Percentiles rank a stretch among this genome's conserved stretches.
phyloP scores from a whole-genome alignment of 495 filamentous ascomycete genomes.

The Trichoderma virens region DNA sequence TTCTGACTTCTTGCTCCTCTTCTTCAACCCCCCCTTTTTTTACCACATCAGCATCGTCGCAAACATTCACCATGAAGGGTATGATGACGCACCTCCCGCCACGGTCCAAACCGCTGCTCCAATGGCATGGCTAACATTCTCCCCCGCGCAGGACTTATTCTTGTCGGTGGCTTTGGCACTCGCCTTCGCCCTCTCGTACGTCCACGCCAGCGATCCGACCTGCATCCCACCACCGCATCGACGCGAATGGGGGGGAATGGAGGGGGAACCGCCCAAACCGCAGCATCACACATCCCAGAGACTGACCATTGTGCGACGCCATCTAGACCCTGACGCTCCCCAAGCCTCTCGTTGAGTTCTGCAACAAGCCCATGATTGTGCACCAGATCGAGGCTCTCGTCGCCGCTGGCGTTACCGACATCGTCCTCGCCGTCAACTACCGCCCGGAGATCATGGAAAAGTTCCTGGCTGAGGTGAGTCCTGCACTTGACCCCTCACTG shows the following conservation, averaged over 20 bases:
- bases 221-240: constrained; percentile 12
- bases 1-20: neutral
- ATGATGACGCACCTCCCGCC: constrained; percentile 16
- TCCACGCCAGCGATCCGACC: constrained; percentile 21
- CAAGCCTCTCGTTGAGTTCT: constrained; percentile 96
- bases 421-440: constrained; percentile 98
- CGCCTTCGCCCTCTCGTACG: constrained; percentile 94
- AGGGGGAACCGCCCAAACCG: neutral
- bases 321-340: constrained; percentile 88
- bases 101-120: neutral
- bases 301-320: constrained; percentile 20
- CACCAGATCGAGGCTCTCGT: constrained; percentile 96
- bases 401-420: constrained; percentile 92
- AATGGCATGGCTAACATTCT: neutral
- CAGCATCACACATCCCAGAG: constrained; percentile 10
- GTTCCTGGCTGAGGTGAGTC: constrained; percentile 44
- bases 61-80: constrained; percentile 32
- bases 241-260: neutral
- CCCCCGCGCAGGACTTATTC: constrained; percentile 56
- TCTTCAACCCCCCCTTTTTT: constrained; percentile 3
- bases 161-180: constrained; percentile 98
- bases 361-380: constrained; percentile 97
- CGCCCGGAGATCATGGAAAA: constrained; percentile 90
- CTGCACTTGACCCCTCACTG: constrained; percentile 10
- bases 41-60: neutral